Evolutionary conservation across 208 protist genomes (phyloP).

Genomic region (Leishmania guyanensis): DNA sequence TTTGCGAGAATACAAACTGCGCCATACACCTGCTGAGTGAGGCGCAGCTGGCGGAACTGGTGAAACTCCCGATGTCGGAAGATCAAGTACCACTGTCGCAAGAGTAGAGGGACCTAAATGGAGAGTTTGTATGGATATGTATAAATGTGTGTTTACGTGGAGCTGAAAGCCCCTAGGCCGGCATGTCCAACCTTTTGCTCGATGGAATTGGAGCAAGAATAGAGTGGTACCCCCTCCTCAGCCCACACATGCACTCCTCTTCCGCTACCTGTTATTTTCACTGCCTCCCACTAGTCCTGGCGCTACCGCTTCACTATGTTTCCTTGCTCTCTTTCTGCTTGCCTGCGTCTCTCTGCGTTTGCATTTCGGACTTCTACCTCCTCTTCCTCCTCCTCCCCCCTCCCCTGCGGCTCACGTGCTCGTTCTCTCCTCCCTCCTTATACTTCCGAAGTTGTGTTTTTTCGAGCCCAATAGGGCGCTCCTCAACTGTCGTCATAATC

Average conservation of each 20-base stretch:
- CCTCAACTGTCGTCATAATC: not conserved
- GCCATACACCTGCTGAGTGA: not conserved
- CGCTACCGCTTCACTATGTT: too few species aligned
- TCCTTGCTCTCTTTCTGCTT: too few species aligned
- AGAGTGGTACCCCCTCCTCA: not conserved
- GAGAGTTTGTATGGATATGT: not conserved
- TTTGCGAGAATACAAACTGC: slow-evolving; percentile 7
- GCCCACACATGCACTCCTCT: not conserved
- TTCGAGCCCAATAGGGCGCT: not conserved
- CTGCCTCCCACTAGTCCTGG: too few species aligned
- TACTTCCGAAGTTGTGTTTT: too few species aligned
- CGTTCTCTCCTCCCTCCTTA: not conserved
- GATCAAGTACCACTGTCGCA: not conserved
- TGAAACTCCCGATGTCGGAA: not conserved
- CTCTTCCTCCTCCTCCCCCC: not conserved
- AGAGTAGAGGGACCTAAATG: not conserved
- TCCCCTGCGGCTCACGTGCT: not conserved
- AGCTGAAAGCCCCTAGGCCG: not conserved
- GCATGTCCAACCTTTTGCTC: not conserved
- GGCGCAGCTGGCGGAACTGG: not conserved
- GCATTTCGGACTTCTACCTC: too few species aligned
- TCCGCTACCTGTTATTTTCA: not conserved
- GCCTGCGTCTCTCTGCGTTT: too few species aligned
- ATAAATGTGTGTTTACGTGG: not conserved
- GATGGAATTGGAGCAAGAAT: not conserved